A percentile compares a stretch with the other conserved stretches of the same genome.
phyloP scores from a whole-genome alignment of 2,329 filamentous ascomycete genomes.

The Chaetoscypha palmicola region DNA sequence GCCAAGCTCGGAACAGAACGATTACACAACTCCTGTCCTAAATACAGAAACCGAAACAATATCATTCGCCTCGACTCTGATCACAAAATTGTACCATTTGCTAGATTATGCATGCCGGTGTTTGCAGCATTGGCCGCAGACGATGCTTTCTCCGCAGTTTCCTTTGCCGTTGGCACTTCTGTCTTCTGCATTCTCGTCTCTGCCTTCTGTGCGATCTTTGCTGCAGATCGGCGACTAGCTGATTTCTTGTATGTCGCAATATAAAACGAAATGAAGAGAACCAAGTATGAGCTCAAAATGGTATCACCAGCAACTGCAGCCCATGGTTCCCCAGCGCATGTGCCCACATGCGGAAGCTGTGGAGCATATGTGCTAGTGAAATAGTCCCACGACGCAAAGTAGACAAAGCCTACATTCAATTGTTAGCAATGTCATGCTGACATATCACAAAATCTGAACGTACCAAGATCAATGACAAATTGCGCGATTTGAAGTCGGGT shows the following conservation, averaged over 20 bases:
- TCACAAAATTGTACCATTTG: constrained; percentile 3
- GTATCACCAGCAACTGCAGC: constrained; percentile 22
- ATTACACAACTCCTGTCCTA: too few relatives aligned
- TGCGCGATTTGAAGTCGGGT: constrained; percentile 27
- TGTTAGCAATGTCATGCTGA: not conserved
- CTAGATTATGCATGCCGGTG: constrained; percentile 12
- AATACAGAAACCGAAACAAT: constrained; percentile 4
- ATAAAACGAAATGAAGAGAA: constrained; percentile 27
- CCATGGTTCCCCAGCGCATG: constrained; percentile 23
- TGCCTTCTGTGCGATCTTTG: constrained; percentile 30
- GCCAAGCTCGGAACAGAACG: too few relatives aligned
- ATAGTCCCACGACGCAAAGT: constrained; percentile 25
- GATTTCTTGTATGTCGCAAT: constrained; percentile 25
- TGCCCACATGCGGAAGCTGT: constrained; percentile 21
- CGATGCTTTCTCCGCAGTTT: constrained; percentile 12
- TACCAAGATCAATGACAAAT: constrained; percentile 27
- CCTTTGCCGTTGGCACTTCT: constrained; percentile 13
- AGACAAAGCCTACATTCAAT: constrained; percentile 24
- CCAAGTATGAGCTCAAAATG: constrained; percentile 24
- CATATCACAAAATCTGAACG: not conserved
- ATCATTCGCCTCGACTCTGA: too few relatives aligned
- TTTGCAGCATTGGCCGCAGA: constrained; percentile 10
- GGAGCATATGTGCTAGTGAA: constrained; percentile 21
- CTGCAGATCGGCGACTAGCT: constrained; percentile 32
- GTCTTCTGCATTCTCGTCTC: constrained; percentile 13